phyloP scores from a whole-genome alignment of 2,329 filamentous ascomycete genomes.

The Fusarium chuoi region DNA sequence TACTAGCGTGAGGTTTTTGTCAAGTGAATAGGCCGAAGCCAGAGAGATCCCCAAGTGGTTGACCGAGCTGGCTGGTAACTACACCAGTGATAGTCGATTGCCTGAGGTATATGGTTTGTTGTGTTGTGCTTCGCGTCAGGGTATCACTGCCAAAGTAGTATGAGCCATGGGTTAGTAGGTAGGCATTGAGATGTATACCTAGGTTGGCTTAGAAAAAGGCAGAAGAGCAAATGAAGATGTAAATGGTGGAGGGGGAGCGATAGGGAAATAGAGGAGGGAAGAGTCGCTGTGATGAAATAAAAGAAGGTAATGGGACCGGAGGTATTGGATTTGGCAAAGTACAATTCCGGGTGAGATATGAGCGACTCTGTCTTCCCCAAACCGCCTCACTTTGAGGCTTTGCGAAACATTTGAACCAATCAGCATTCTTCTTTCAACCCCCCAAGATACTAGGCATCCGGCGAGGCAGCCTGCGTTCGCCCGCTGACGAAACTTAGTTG shows the following conservation, averaged over 20 bases:
- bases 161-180: conserved; percentile 2
- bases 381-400: conserved; percentile 35
- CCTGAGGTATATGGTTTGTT: not conserved
- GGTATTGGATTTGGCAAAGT: not conserved
- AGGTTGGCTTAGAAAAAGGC: not conserved
- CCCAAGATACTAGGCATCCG: conserved; percentile 26
- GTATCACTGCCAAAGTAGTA: conserved; percentile 2
- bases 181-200: not conserved
- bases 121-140: conserved; percentile 11
- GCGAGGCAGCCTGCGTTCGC: conserved; percentile 32
- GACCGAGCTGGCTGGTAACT: conserved; percentile 3
- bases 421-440: conserved; percentile 29
- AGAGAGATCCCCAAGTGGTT: not conserved
- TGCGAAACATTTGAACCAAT: conserved; percentile 19
- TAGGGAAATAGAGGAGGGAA: conserved; percentile 10
- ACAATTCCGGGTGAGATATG: conserved; percentile 3
- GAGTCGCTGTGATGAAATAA: conserved; percentile 9
- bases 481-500: not conserved
- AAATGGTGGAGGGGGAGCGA: conserved; percentile 5
- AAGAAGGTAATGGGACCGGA: not conserved
- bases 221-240: conserved; percentile 1
- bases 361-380: conserved; percentile 8
- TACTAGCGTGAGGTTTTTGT: conserved; percentile 15
- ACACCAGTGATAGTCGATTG: not conserved
- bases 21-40: not conserved